A percentile compares a stretch with the other conserved stretches of the same genome.
Conservation (phyloP, 2,329 filamentous ascomycete species). For the Domatiomyces globalis region DNA sequence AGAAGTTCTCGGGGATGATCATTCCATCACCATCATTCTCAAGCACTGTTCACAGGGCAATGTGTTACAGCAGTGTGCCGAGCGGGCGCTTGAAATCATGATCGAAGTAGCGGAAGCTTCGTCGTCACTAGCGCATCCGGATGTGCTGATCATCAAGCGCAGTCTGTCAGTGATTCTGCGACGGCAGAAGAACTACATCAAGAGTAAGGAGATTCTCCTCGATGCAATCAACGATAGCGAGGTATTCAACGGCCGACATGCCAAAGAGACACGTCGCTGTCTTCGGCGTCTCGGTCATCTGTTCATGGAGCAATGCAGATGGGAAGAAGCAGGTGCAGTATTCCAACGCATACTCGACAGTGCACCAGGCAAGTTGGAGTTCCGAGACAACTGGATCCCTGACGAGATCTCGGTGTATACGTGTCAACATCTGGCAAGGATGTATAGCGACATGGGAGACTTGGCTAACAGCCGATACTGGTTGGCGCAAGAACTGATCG, state of each 20-base stretch:
- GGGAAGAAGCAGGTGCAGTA: not conserved
- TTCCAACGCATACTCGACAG: not conserved
- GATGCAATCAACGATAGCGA: constrained; percentile 3
- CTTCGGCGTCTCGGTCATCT: constrained; percentile 1
- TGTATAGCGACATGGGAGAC: not conserved
- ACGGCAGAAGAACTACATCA: not conserved
- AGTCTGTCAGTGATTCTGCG: not conserved
- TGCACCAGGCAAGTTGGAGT: not conserved
- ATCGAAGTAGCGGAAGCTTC: not conserved
- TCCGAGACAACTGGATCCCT: not conserved
- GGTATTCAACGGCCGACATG: not conserved
- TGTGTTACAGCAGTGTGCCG: not conserved
- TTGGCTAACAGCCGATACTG: not conserved
- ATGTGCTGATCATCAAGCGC: constrained; percentile 1
- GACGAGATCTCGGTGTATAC: constrained; percentile 1
- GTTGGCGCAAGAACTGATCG: not conserved
- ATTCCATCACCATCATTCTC: not conserved
- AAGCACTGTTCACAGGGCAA: not conserved
- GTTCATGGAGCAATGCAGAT: not conserved
- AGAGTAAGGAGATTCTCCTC: constrained; percentile 45
- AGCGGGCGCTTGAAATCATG: not conserved
- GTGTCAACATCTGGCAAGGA: not conserved
- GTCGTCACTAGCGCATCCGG: not conserved
- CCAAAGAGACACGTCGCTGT: constrained; percentile 1
- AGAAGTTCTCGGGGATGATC: not conserved